Evolutionary conservation across 2,329 filamentous ascomycete genomes (phyloP).

Genomic region (Grosmannia serpens): DNA sequence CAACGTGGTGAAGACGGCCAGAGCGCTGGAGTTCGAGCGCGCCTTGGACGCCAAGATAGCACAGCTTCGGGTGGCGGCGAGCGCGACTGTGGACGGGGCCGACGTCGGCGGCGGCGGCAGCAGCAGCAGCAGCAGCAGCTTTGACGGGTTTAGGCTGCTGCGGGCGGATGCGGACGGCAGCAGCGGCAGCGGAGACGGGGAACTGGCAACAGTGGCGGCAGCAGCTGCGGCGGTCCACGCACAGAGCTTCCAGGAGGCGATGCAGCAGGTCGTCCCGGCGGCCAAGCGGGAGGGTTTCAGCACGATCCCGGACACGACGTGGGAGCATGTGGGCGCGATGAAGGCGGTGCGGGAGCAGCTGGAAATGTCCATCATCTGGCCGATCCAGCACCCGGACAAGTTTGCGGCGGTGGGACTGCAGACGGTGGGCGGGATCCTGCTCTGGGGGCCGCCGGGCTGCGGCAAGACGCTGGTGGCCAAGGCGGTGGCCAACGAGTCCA

Average conservation of each 20-base stretch:
- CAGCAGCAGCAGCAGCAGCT: not conserved
- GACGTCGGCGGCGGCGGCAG: no score
- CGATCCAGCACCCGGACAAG: slow-evolving; percentile 69
- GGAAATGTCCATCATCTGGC: slow-evolving; percentile 74
- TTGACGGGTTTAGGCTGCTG: not conserved
- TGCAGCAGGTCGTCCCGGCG: slow-evolving; percentile 66
- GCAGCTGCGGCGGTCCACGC: no score
- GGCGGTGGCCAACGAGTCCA: slow-evolving; percentile 87
- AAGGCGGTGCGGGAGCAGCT: slow-evolving; percentile 69
- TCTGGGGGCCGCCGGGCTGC: slow-evolving; percentile 94
- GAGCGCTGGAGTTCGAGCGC: slow-evolving; percentile 1
- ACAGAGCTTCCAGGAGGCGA: slow-evolving; percentile 60
- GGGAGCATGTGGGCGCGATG: slow-evolving; percentile 84
- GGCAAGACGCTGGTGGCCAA: slow-evolving; percentile 95
- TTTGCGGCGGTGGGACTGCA: slow-evolving; percentile 70
- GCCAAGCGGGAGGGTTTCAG: slow-evolving; percentile 90
- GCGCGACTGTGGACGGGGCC: not conserved
- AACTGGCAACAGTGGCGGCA: no score
- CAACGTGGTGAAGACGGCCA: slow-evolving; percentile 39
- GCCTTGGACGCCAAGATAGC: not conserved
- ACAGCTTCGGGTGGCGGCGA: not conserved
- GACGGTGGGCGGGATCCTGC: slow-evolving; percentile 73
- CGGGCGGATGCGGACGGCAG: slow-evolving; percentile 6
- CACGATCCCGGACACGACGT: slow-evolving; percentile 85
- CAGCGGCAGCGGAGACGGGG: no score